Evolutionary conservation across 2,329 filamentous ascomycete genomes (phyloP), one percentile per base, ranked within the genome.

Genomic region (Triangularia setosa): DNA sequence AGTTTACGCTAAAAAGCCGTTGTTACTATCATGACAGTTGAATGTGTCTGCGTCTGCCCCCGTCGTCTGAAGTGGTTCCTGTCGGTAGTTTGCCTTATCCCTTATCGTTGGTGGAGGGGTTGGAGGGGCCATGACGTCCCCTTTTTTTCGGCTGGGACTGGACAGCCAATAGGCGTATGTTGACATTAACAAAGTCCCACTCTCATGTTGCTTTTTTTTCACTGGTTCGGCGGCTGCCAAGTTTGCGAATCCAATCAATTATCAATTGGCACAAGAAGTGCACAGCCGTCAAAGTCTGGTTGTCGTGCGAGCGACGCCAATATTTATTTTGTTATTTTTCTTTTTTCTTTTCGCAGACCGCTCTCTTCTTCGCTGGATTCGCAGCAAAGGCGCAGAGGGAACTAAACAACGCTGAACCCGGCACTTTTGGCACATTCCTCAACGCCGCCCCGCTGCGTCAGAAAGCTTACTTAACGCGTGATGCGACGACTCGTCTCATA

Each of bases 101-200:
- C 40, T 48, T 48, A 48, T 48, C 40, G 40, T 48, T 18, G 40
- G n/a, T 21, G n/a, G 40, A 48, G 40, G 40, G 18, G 40, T 9
- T 16, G n/a, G 18, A 21, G 40, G 40, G 40, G n/a, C 40, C 40
- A 48, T 48, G 40, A 48, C 40, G 40, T 48, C 18, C 40, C 40
- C 52, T 44, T 62, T 57, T 57, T 40, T 28, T 62, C 61, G 55
- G 55, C 58, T 61, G 62, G 35, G 52, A n/a, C 23, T 60, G 23
- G 53, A 16, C 21, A 55, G 35, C 67, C 67, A 69, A 69, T 69
- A 53, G 44, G 58, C 33, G 58, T 35, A 53, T 65, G 64, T 66
- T 65, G 64, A 66, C 62, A 62, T 35, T 44, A 21, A 27, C 30
- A 27, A 61, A 65, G 68, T 67, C 66, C 69, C 65, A 65, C 60